Evolutionary conservation across 2,329 filamentous ascomycete genomes (phyloP).

Genomic region (Alternaria tenuissima): DNA sequence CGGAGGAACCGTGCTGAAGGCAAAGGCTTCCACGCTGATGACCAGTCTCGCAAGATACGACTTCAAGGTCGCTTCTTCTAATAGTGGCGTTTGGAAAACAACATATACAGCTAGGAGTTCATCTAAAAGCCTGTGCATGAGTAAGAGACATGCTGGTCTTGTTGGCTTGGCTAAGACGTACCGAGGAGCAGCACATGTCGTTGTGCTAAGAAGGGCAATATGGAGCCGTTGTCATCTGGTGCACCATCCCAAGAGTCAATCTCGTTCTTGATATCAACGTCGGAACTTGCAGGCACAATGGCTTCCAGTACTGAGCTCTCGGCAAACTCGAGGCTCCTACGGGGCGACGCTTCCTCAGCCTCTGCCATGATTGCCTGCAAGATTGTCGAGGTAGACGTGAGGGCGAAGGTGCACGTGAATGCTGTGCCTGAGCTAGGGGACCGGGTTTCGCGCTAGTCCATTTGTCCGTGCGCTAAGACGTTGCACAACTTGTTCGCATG

Average conservation of each 20-base stretch:
- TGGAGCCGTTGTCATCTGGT: constrained; percentile 55
- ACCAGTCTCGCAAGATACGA: constrained; percentile 69
- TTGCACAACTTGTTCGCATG: constrained; percentile 9
- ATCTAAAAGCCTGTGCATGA: constrained; percentile 67
- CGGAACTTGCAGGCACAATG: constrained; percentile 48
- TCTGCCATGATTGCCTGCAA: constrained; percentile 27
- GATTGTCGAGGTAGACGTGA: constrained; percentile 10
- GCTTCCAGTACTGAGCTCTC: constrained; percentile 52
- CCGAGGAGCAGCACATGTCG: constrained; percentile 76
- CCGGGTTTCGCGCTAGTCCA: background rate
- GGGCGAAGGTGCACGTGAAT: constrained; percentile 27
- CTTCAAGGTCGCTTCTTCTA: constrained; percentile 65
- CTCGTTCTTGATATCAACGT: constrained; percentile 48
- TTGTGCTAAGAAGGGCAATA: constrained; percentile 66
- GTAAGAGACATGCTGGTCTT: constrained; percentile 58
- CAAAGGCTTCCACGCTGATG: constrained; percentile 72
- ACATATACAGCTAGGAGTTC: constrained; percentile 75
- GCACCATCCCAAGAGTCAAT: constrained; percentile 57
- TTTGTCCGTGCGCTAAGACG: constrained; percentile 10
- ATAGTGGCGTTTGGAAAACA: constrained; percentile 70
- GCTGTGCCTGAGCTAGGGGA: constrained; percentile 17
- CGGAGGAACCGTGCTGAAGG: constrained; percentile 61
- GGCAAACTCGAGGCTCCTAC: constrained; percentile 48
- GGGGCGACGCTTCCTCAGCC: constrained; percentile 32
- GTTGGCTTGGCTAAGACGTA: constrained; percentile 55